phyloP scores from a whole-genome alignment of 1,284 basidiomycete genomes.

The Cryptococcus sp. region DNA sequence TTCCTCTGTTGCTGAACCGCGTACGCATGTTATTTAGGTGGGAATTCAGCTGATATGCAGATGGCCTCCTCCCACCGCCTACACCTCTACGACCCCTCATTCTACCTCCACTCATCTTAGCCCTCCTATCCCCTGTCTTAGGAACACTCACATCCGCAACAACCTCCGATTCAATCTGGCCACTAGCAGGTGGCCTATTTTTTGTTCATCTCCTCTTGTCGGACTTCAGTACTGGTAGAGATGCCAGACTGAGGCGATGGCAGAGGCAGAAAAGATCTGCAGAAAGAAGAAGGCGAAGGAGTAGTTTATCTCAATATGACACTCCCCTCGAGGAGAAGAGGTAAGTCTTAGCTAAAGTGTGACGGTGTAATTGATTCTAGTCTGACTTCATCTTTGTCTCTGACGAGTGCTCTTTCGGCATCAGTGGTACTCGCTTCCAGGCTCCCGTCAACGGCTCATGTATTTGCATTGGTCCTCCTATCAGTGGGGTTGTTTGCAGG shows the following conservation, averaged over 20 bases:
- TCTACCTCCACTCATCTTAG: conserved; percentile 78
- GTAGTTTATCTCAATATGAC: conserved; percentile 1
- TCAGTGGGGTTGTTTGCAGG: conserved; percentile 80
- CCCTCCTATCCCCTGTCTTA: conserved; percentile 85
- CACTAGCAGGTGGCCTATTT: conserved; percentile 67
- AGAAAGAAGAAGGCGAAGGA: conserved; percentile 5
- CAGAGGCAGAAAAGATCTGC: conserved; percentile 5
- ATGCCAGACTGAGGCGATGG: conserved; percentile 24
- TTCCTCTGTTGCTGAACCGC: conserved; percentile 2
- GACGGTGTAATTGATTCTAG: conserved; percentile 48
- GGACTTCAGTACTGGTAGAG: conserved; percentile 56
- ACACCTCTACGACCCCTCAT: conserved; percentile 53
- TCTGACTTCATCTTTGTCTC: conserved; percentile 80
- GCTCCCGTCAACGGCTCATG: conserved; percentile 72
- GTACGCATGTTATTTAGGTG: conserved; percentile 2
- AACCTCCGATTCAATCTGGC: conserved; percentile 96
- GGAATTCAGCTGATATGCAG: not conserved
- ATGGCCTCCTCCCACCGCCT: conserved; percentile 53
- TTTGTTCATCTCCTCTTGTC: conserved; percentile 61
- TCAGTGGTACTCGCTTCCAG: conserved; percentile 92
- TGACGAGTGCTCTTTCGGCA: conserved; percentile 91
- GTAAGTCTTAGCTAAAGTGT: conserved; percentile 10
- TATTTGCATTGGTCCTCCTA: conserved; percentile 85
- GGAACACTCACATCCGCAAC: conserved; percentile 90
- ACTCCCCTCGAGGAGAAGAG: conserved; percentile 27